phyloP scores from a whole-genome alignment of 345 rosid species.

The Iberis pinnata region DNA sequence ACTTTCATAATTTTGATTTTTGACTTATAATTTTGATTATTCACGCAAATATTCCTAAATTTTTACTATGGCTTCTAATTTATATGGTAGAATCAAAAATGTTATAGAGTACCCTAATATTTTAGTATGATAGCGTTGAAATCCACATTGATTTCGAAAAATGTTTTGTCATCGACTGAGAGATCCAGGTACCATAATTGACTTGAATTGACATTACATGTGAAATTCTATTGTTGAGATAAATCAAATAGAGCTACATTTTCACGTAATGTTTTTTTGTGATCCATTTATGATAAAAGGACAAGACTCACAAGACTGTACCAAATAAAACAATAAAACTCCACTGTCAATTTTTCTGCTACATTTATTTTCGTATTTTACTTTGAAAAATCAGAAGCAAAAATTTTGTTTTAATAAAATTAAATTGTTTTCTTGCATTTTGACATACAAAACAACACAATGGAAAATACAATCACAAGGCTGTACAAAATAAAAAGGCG shows the following conservation, averaged over 20 bases:
- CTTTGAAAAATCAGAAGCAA: not conserved
- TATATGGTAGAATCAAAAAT: too few relatives aligned
- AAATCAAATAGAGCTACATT: conserved; percentile 20
- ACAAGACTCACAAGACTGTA: conserved; percentile 35
- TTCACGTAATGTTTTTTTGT: conserved; percentile 18
- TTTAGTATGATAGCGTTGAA: conserved; percentile 8
- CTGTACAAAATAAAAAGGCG: too few relatives aligned
- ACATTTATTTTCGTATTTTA: conserved; percentile 25
- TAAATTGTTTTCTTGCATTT: not conserved
- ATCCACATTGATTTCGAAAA: conserved; percentile 18
- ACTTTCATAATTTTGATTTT: too few relatives aligned
- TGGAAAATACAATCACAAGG: too few relatives aligned
- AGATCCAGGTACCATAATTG: conserved; percentile 24
- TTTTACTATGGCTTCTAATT: too few relatives aligned
- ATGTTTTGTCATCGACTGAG: conserved; percentile 23
- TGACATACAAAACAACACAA: not conserved
- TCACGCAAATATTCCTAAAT: too few relatives aligned
- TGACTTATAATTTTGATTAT: too few relatives aligned
- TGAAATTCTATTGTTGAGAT: conserved; percentile 24
- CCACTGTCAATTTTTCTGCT: conserved; percentile 12
- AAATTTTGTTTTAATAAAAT: not conserved
- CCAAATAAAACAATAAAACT: conserved; percentile 21
- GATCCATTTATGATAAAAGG: conserved; percentile 28
- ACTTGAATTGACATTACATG: conserved; percentile 28
- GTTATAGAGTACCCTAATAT: too few relatives aligned